Conservation (phyloP, 148 eudicot species). For the Chenopodium berlandieri region DNA sequence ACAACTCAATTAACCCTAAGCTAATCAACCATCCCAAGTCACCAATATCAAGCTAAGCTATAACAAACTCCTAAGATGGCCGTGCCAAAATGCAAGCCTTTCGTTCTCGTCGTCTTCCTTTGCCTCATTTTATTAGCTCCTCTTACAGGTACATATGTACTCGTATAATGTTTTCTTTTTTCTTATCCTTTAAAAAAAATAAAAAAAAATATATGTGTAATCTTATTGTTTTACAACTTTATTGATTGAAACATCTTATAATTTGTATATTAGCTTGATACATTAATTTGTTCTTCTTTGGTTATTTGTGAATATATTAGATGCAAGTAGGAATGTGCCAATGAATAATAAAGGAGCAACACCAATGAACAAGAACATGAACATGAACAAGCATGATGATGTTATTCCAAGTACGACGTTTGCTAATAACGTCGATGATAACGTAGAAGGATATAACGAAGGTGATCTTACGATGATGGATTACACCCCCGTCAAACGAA, state of each 20-base stretch:
- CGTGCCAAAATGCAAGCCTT: conserved; percentile 5
- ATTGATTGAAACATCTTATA: no score
- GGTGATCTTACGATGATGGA: conserved; percentile 21
- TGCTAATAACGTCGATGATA: neutral
- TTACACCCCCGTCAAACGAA: conserved; percentile 18
- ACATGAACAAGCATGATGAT: neutral
- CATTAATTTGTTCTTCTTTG: no score
- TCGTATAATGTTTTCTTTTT: no score
- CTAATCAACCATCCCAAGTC: neutral
- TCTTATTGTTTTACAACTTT: no score
- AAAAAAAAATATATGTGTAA: no score
- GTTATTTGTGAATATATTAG: neutral
- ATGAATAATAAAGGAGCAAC: neutral
- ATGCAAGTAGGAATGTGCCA: neutral
- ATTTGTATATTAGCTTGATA: no score
- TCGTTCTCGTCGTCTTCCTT: conserved; percentile 1
- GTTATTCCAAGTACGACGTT: neutral
- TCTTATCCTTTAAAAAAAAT: no score
- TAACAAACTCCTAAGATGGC: neutral
- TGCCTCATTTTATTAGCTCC: neutral
- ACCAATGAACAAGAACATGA: neutral
- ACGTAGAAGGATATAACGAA: neutral
- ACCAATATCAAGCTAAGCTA: neutral
- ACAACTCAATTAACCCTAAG: no score
- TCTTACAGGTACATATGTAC: neutral